Conservation (phyloP, 2,329 filamentous ascomycete species). For the Didymella arachidicola region DNA sequence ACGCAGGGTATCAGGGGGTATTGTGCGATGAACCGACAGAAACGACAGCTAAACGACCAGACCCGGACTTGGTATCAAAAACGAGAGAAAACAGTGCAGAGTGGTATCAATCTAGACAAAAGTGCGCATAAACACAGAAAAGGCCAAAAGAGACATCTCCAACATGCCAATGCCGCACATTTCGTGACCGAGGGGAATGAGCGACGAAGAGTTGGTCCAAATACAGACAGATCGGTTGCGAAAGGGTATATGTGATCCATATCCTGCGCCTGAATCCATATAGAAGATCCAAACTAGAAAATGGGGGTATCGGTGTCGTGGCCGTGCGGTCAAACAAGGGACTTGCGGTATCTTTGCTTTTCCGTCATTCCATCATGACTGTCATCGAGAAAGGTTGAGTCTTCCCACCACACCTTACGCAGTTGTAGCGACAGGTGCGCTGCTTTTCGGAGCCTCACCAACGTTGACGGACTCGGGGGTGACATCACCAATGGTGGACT, state of each 20-base stretch:
- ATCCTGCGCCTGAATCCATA: conserved; percentile 35
- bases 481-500: conserved; percentile 48
- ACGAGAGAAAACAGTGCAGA: conserved; percentile 49
- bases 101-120: conserved; percentile 56
- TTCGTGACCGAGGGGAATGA: conserved; percentile 40
- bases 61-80: conserved; percentile 50
- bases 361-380: conserved; percentile 55
- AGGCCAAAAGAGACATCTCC: conserved; percentile 43
- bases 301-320: conserved; percentile 46
- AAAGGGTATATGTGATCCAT: conserved; percentile 47
- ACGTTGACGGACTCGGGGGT: conserved; percentile 50
- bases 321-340: conserved; percentile 52
- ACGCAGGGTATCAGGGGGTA: conserved; percentile 54
- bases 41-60: conserved; percentile 41
- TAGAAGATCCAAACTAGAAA: conserved; percentile 35
- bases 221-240: conserved; percentile 39
- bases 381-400: conserved; percentile 49
- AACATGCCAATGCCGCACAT: conserved; percentile 49
- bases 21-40: conserved; percentile 48
- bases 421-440: conserved; percentile 51
- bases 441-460: conserved; percentile 52
- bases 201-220: conserved; percentile 40
- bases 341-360: conserved; percentile 51
- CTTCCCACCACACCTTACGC: conserved; percentile 55
- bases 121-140: conserved; percentile 45